A percentile compares a stretch with the other conserved stretches of the same genome.
These are phyloP conservation scores for Boletus tylopilopsis DNA, from an alignment of 768 basidiomycete genomes.

Conservation along the genomic window DNA sequence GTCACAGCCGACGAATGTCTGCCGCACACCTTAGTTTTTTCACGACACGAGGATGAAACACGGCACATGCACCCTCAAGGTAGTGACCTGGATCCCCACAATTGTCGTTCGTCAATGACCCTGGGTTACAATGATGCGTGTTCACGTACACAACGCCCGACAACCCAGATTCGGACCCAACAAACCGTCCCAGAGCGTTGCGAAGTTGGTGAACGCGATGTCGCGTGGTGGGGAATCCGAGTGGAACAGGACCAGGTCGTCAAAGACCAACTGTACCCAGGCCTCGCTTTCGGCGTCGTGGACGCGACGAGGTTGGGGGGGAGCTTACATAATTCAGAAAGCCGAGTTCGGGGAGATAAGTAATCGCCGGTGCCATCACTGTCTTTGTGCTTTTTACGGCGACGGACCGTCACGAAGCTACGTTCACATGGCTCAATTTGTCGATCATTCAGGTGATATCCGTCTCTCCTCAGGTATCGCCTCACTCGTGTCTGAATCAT, in stretches of 20 bases:
- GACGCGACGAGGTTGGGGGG: constrained; percentile 42
- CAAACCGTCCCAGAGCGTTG: constrained; percentile 47
- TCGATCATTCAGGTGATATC: too few species aligned
- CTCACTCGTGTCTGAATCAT: too few species aligned
- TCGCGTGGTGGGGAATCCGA: constrained; percentile 29
- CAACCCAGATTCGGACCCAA: constrained; percentile 43
- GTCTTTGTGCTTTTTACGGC: too few species aligned
- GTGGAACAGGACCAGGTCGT: constrained; percentile 38
- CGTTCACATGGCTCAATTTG: too few species aligned
- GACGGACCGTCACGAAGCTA: too few species aligned
- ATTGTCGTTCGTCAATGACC: constrained; percentile 30
- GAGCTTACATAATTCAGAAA: constrained; percentile 48
- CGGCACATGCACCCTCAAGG: constrained; percentile 42
- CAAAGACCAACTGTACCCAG: constrained; percentile 49
- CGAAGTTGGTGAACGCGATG: constrained; percentile 46
- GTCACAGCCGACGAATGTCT: constrained; percentile 53
- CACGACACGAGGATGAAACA: not conserved
- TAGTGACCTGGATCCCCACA: constrained; percentile 45
- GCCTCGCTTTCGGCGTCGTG: constrained; percentile 41
- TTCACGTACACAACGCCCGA: constrained; percentile 48
- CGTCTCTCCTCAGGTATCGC: too few species aligned
- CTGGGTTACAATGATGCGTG: constrained; percentile 34
- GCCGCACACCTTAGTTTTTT: not conserved
- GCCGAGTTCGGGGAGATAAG: constrained; percentile 43
- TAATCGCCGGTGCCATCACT: constrained; percentile 39